Evolutionary conservation across 805 yeast genomes (phyloP), one percentile per base, ranked within the genome.

Genomic region (Candida palmyrensis): DNA sequence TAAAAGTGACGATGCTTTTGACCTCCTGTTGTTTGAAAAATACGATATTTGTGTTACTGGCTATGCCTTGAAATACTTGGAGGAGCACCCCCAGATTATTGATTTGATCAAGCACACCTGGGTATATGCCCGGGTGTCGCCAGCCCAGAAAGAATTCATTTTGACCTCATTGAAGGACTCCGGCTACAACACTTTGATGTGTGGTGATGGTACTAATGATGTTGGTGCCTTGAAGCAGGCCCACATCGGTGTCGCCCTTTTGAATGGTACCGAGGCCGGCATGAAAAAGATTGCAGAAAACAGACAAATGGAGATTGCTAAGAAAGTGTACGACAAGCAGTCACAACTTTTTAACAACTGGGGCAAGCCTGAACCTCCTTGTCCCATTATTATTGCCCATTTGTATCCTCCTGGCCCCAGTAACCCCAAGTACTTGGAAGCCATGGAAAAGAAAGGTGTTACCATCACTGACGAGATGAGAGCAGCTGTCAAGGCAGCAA

Each of bases 181-280:
- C 56, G 96, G 96, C 17, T 92, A 90, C 62, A 82, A 77, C 53
- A 92, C 97, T 16, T 73, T 92, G 49, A 92, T 92, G 98, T 92
- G 98, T 64, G 98, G 98, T 71, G 98, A 92, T 64, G 98, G 98
- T 63, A 92, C 98, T n/a, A 92, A 92, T 55, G 98, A 92, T 69
- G 98, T 92, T 32, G 98, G 98, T 61, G 98, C 98, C 35, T 75
- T 92, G 63, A 92, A 92, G 60, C 97, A 92, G 67, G 97, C 98
- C 2, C 95, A 92, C 53, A 82, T 92, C 53, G 98, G 98, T 69
- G 85, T 92, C 55, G 98, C 98, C n/a, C 68, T 92, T 47, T 73
- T 92, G 57, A 92, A 92, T 52, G 98, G 97, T 63, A 89, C 98
- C 36, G 95, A 85, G 53, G 96, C 86, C 34, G 83, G 95, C 29